These are phyloP conservation scores for Candida anutae DNA, from an alignment of 1,139 yeast species.

Conservation along the genomic window DNA sequence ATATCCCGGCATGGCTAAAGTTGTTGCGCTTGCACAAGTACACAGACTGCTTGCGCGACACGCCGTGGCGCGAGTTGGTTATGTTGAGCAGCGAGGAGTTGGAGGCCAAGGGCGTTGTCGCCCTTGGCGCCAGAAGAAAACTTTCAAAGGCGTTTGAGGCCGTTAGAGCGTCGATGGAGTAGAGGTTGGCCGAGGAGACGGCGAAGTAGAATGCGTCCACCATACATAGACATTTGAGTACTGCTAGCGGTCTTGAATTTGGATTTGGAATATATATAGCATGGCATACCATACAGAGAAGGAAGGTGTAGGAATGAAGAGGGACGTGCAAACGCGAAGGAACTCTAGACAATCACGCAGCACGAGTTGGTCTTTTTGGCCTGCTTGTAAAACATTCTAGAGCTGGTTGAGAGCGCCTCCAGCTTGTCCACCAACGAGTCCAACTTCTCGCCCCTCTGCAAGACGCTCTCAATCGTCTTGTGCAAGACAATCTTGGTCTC, in stretches of 20 bases:
- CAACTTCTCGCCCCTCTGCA: constrained; percentile 93
- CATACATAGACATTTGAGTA: too few relatives aligned
- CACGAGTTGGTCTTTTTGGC: constrained; percentile 97
- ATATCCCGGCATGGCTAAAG: constrained; percentile 90
- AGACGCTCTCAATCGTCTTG: constrained; percentile 88
- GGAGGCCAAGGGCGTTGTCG: constrained; percentile 77
- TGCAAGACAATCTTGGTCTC: constrained; percentile 95
- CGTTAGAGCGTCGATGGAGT: constrained; percentile 34
- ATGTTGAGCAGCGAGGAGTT: constrained; percentile 61
- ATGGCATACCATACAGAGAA: too few relatives aligned
- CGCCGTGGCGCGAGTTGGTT: constrained; percentile 74
- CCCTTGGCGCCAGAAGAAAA: constrained; percentile 92
- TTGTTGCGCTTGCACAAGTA: constrained; percentile 86
- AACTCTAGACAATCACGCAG: constrained; percentile 63
- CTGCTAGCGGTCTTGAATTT: too few relatives aligned
- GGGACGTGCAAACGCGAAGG: too few relatives aligned
- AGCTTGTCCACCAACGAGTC: constrained; percentile 93
- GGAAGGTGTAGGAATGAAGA: too few relatives aligned
- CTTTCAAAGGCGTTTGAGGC: constrained; percentile 84
- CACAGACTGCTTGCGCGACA: constrained; percentile 71
- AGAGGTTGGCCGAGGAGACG: too few relatives aligned
- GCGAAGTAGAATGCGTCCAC: too few relatives aligned
- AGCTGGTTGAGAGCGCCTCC: constrained; percentile 81
- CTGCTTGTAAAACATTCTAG: constrained; percentile 92
- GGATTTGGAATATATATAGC: too few relatives aligned